Percentiles rank a stretch among this genome's conserved stretches.
These are phyloP conservation scores for Termitomyces sp. DNA, from an alignment of 768 basidiomycete species.

Conservation along the genomic window DNA sequence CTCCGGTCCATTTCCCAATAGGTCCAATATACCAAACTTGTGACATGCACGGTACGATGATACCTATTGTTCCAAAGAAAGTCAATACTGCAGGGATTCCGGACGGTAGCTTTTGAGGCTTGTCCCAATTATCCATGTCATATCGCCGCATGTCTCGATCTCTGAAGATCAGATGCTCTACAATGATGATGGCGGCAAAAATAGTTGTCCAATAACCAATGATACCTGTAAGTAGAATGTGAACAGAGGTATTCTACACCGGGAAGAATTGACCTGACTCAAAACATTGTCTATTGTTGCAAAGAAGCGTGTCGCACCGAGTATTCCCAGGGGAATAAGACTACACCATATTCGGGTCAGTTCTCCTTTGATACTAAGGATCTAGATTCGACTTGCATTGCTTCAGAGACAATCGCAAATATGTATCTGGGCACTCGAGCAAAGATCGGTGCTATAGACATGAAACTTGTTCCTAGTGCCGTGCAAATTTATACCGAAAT, in stretches of 20 bases:
- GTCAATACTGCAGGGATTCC: slow-evolving; percentile 61
- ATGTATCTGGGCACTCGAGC: slow-evolving; percentile 64
- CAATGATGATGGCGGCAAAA: slow-evolving; percentile 56
- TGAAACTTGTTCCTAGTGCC: slow-evolving; percentile 51
- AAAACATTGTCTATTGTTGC: slow-evolving; percentile 60
- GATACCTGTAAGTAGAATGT: slow-evolving; percentile 24
- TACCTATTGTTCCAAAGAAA: slow-evolving; percentile 44
- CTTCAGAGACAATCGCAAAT: slow-evolving; percentile 56
- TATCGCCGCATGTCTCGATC: slow-evolving; percentile 44
- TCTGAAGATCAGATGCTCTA: slow-evolving; percentile 69
- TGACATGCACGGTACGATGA: slow-evolving; percentile 64
- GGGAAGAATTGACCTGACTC: slow-evolving; percentile 36
- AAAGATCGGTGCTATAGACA: slow-evolving; percentile 55
- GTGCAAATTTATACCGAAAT: background rate
- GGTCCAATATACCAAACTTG: slow-evolving; percentile 73
- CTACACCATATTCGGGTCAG: slow-evolving; percentile 25
- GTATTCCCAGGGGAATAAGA: slow-evolving; percentile 63
- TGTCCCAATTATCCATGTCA: slow-evolving; percentile 52
- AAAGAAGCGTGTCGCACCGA: slow-evolving; percentile 69
- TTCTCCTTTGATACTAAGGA: background rate
- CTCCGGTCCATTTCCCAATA: slow-evolving; percentile 59
- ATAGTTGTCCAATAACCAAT: slow-evolving; percentile 58
- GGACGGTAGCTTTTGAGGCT: slow-evolving; percentile 47
- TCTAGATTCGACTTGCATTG: slow-evolving; percentile 57
- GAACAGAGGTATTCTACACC: background rate